Evolutionary conservation across 495 filamentous ascomycete genomes (phyloP), one percentile per base, ranked within the genome.

Genomic region (Aspergillus funiculosus): DNA sequence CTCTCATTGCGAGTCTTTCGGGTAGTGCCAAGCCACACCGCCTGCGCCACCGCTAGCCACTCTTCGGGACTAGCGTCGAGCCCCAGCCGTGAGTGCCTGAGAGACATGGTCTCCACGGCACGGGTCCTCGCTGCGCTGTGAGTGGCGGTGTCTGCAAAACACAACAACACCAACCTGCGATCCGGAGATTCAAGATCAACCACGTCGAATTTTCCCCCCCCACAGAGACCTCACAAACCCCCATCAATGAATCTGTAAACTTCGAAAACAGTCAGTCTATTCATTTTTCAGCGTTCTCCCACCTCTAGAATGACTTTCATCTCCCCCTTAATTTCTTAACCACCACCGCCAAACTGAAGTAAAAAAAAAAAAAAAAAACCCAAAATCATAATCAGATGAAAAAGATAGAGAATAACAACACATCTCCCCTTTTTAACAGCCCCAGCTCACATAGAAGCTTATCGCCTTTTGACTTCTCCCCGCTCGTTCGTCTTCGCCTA

Each of bases 381-480:
- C 11, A 34, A 29, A 47, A 39, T 29, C 17, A 21, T n/a, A n/a
- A n/a, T n/a, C n/a, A n/a, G n/a, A n/a, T 21, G 37, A 40, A 26
- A 25, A 39, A 39, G 37, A 47, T 15, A 38, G 20, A 51, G 24
- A 47, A 38, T 14, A 38, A 37, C 45, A 40, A 36, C 39, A 37
- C 45, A 31, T 43, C 14, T 22, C 11, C 29, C 46, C 45, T 49
- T 36, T 36, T 30, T 28, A 28, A 13, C 19, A 22, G 40, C 44
- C 49, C 49, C 29, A 31, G 53, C 14, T 40, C 29, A 39, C 36
- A 48, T 46, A 39, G 36, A 59, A 59, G 56, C 56, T 58, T 58
- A 58, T 60, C 51, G 54, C 53, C 53, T 58, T 67, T 67, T 54
- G 54, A 52, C 58, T 62, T 57, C 55, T 60, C 66, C 57, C 58